Percentiles rank a stretch among this genome's conserved stretches.
These are phyloP conservation scores for Verticillium zaregamsianum DNA, from an alignment of 2,329 filamentous ascomycete species.

Conservation along the genomic window DNA sequence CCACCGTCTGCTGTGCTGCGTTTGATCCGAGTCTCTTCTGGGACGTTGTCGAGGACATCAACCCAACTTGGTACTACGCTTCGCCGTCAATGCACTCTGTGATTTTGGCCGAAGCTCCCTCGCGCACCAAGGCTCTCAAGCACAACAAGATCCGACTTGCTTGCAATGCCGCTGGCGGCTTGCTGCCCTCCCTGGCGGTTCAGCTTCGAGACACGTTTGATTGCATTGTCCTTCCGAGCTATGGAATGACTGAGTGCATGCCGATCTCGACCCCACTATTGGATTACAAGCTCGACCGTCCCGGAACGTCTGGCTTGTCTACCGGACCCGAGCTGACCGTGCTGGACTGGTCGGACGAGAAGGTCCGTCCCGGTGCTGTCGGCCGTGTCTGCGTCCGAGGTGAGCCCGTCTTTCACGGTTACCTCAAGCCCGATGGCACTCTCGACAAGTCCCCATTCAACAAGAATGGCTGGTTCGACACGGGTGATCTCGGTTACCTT, in stretches of 20 bases:
- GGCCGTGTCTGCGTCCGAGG: slow-evolving; percentile 48
- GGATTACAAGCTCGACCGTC: slow-evolving; percentile 45
- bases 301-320: slow-evolving; percentile 48
- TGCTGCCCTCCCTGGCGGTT: slow-evolving; percentile 45
- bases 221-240: slow-evolving; percentile 49
- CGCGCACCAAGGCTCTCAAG: slow-evolving; percentile 32
- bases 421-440: slow-evolving; percentile 36
- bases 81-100: slow-evolving; percentile 54
- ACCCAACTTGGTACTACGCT: slow-evolving; percentile 54
- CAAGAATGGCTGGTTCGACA: slow-evolving; percentile 47
- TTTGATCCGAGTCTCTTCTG: slow-evolving; percentile 54
- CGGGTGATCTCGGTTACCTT: slow-evolving; percentile 49
- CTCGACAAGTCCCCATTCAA: slow-evolving; percentile 43
- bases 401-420: slow-evolving; percentile 46
- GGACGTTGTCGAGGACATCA: slow-evolving; percentile 43
- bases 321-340: slow-evolving; percentile 49
- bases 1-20: slow-evolving; percentile 47
- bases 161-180: slow-evolving; percentile 51
- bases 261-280: slow-evolving; percentile 52
- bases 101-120: slow-evolving; percentile 41
- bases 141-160: slow-evolving; percentile 45
- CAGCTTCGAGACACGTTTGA: slow-evolving; percentile 46
- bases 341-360: slow-evolving; percentile 34
- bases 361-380: slow-evolving; percentile 26
- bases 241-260: slow-evolving; percentile 58